Evolutionary conservation across 441 rosid genomes (phyloP).

Genomic region (Cnidoscolus chayamansa): DNA sequence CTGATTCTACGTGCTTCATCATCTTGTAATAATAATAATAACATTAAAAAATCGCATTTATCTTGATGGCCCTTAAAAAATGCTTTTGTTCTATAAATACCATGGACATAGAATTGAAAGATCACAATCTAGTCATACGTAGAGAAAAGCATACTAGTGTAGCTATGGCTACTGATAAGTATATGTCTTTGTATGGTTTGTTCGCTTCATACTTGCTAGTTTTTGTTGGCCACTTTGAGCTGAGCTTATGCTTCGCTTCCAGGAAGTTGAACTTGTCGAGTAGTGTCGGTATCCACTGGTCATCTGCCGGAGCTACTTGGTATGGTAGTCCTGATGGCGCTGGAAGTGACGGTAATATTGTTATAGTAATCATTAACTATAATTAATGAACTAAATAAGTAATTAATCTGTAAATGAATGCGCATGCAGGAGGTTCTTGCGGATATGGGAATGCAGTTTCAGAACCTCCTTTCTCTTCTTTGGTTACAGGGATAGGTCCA

Average conservation of each 20-base stretch:
- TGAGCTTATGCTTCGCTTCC: conserved; percentile 22
- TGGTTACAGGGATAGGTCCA: conserved; percentile 43
- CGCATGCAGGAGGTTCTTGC: conserved; percentile 45
- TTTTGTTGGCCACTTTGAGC: conserved; percentile 18
- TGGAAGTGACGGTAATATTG: conserved; percentile 43
- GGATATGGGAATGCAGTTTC: conserved; percentile 45
- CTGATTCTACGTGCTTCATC: too few relatives aligned
- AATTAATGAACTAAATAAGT: not conserved
- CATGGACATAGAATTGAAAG: too few relatives aligned
- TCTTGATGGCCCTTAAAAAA: too few relatives aligned
- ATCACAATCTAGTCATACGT: too few relatives aligned
- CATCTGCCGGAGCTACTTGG: conserved; percentile 51
- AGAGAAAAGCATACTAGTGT: too few relatives aligned
- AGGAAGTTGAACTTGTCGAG: conserved; percentile 18
- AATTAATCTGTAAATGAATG: not conserved
- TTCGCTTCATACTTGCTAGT: not conserved
- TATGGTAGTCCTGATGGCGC: conserved; percentile 50
- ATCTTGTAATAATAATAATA: too few relatives aligned
- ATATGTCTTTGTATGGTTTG: not conserved
- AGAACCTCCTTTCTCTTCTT: conserved; percentile 38
- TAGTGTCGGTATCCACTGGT: conserved; percentile 30
- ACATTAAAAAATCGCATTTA: too few relatives aligned
- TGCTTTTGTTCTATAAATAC: too few relatives aligned
- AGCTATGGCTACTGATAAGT: too few relatives aligned
- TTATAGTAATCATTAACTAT: too few relatives aligned